Evolutionary conservation across 2,329 filamentous ascomycete species (phyloP), one percentile per base, ranked within the genome.

Genomic region (Aspergillus nomiae): DNA sequence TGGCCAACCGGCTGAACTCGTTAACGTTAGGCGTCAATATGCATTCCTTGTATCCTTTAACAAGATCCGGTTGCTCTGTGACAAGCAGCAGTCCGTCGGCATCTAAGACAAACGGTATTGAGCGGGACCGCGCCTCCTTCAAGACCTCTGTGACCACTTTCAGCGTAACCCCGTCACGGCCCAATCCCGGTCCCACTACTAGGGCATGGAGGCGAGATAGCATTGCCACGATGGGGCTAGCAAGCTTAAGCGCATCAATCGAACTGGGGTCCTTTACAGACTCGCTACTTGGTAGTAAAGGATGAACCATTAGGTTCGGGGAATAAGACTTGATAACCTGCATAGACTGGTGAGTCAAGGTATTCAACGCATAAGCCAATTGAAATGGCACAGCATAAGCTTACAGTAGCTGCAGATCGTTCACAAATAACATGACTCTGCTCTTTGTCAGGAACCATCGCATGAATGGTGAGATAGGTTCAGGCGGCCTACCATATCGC

Each of bases 291-390:
- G 92, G 91, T 88, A 99, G 94, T 69, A 97, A 87, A 0, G 95
- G 95, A 78, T 98, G 95, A 12, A 99, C 95, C 94, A 99, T 99
- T 32, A 99, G 85, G 77, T 98, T 97, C 3, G 95, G 95, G 24
- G 94, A 97, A 82, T 98, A 99, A 4, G 92, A 92, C 83, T 99
- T 99, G 81, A 99, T 97, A 43, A 97, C 94, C 73, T 83, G 75
- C n/a, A 11, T 21, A 14, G 8, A 16, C 56, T 10, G 60, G 51
- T 51, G n/a, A 46, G 30, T 21, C 28, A 11, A 32, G 48, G 36
- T 8, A 24, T 38, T 19, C 32, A 38, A 24, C 2, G 30, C 21
- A 0, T 24, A 24, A 36, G 19, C 4, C 24, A 54, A 24, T 16
- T n/a, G 45, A 14, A 19, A 41, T n/a, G 19, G 26, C 21, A 46